Conservation (phyloP, 805 yeast genomes). For the Pichia scutulata region DNA sequence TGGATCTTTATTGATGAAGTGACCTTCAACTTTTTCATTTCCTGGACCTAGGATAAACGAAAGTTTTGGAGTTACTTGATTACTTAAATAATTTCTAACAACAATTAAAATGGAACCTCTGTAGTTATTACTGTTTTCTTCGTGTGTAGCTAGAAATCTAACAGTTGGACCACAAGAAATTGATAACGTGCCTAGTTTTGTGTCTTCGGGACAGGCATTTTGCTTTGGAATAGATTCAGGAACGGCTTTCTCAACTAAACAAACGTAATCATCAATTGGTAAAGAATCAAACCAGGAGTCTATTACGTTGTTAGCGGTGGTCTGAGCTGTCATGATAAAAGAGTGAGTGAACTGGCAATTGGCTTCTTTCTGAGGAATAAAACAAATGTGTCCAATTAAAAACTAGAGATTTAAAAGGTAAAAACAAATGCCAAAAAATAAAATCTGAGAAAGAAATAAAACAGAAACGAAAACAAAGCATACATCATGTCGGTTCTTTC, state of each 20-base stretch:
- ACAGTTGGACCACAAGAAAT: slow-evolving; percentile 73
- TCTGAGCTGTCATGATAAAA: background rate
- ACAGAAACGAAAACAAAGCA: no score
- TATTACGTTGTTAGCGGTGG: background rate
- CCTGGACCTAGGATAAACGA: slow-evolving; percentile 32
- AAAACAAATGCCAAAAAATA: no score
- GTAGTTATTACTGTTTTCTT: slow-evolving; percentile 43
- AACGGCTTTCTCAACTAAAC: slow-evolving; percentile 13
- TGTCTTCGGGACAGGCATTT: slow-evolving; percentile 19
- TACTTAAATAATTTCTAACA: slow-evolving; percentile 31
- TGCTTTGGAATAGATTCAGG: slow-evolving; percentile 15
- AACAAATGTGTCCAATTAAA: background rate
- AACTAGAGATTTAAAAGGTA: no score
- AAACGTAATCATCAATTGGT: slow-evolving; percentile 21
- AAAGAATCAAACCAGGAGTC: slow-evolving; percentile 25
- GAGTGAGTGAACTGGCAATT: background rate
- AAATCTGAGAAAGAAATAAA: no score
- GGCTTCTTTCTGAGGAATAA: background rate
- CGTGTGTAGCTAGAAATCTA: slow-evolving; percentile 56
- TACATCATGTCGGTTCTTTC: no score
- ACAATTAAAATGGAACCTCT: slow-evolving; percentile 66
- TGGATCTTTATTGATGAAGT: background rate
- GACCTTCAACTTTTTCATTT: slow-evolving; percentile 28
- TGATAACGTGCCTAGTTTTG: slow-evolving; percentile 27
- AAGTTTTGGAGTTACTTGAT: slow-evolving; percentile 11